Evolutionary conservation across 495 filamentous ascomycete genomes (phyloP).

Genomic region (Sordaria brevicollis): DNA sequence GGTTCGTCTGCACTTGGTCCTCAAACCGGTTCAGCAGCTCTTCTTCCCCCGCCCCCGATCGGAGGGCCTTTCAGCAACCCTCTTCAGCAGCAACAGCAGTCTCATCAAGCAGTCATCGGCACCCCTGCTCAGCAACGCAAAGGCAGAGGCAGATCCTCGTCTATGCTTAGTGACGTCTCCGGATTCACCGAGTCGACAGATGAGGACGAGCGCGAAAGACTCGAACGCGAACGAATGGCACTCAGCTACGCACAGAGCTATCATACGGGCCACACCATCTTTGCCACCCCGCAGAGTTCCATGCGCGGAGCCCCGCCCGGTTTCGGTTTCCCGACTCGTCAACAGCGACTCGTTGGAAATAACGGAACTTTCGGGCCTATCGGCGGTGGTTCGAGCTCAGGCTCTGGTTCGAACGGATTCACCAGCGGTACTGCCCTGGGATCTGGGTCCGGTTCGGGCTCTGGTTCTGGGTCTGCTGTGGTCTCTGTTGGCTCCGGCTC

Average conservation of each 20-base stretch:
- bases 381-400: background rate
- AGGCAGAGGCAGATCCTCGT: slow-evolving; percentile 48
- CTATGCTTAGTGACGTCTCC: slow-evolving; percentile 57
- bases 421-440: slow-evolving; percentile 4
- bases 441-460: slow-evolving; percentile 12
- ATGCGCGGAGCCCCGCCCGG: slow-evolving; percentile 20
- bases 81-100: background rate
- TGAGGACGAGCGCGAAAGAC: slow-evolving; percentile 18
- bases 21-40: background rate
- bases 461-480: slow-evolving; percentile 15
- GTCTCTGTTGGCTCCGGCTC: slow-evolving; percentile 14
- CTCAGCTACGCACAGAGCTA: slow-evolving; percentile 1
- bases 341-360: background rate
- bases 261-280: background rate
- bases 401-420: slow-evolving; percentile 8
- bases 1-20: background rate
- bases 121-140: slow-evolving; percentile 17
- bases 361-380: background rate
- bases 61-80: slow-evolving; percentile 13
- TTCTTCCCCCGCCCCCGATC: slow-evolving; percentile 11
- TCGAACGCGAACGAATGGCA: background rate
- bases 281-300: slow-evolving; percentile 5
- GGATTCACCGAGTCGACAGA: slow-evolving; percentile 53
- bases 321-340: slow-evolving; percentile 5
- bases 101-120: slow-evolving; percentile 4